Conservation (phyloP, 371 early-diverging fungal genomes). For the Actinomucor elegans region DNA sequence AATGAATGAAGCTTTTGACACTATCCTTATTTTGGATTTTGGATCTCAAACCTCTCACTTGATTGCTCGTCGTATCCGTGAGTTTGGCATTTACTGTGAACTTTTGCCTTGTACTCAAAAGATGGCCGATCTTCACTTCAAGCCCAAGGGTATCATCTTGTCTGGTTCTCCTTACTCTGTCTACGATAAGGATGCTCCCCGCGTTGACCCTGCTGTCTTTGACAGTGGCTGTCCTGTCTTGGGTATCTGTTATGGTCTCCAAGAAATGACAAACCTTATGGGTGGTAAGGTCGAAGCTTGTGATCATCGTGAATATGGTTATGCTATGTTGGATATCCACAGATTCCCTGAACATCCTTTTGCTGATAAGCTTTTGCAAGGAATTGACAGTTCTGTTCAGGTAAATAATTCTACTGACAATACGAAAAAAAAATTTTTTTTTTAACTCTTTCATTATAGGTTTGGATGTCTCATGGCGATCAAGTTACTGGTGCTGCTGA, state of each 20-base stretch:
- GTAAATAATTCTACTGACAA: constrained; percentile 18
- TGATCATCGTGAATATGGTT: constrained; percentile 94
- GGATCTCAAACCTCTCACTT: constrained; percentile 98
- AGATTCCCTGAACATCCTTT: constrained; percentile 61
- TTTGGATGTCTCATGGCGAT: constrained; percentile 99
- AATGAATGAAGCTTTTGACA: constrained; percentile 84
- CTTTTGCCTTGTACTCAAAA: constrained; percentile 95
- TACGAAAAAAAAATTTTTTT: constrained; percentile 4
- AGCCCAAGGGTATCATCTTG: constrained; percentile 95
- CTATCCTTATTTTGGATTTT: constrained; percentile 97
- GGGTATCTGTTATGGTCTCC: constrained; percentile 98
- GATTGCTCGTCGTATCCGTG: constrained; percentile 94
- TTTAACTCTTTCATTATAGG: constrained; percentile 35
- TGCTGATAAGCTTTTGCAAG: constrained; percentile 76
- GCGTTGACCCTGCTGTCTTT: constrained; percentile 91
- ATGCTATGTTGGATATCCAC: constrained; percentile 74
- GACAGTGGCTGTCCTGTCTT: constrained; percentile 88
- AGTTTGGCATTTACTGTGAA: constrained; percentile 97
- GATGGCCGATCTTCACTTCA: constrained; percentile 88
- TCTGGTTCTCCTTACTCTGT: constrained; percentile 97
- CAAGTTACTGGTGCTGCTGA: constrained; percentile 82
- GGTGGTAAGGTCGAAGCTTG: constrained; percentile 88
- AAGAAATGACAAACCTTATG: constrained; percentile 87
- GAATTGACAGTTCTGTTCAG: constrained; percentile 63
- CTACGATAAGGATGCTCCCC: constrained; percentile 92